phyloP scores from a whole-genome alignment of 441 rosid species.

The Populus hybrid region DNA sequence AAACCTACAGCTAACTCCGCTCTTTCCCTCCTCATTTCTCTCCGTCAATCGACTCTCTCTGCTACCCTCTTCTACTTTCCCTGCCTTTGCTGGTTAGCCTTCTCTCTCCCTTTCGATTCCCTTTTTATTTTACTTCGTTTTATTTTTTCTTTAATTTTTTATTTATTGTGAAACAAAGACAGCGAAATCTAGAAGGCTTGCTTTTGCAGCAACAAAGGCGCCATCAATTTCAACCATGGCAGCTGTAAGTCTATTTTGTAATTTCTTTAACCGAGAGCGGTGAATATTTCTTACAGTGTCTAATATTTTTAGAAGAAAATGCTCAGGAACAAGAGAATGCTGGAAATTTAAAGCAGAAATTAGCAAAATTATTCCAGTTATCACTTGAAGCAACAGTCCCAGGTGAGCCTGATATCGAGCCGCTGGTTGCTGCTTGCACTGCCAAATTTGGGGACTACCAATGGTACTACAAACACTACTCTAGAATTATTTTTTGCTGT shows the following conservation, averaged over 20 bases:
- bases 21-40: not conserved
- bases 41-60: not conserved
- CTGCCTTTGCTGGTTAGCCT: not conserved
- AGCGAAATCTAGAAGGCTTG: constrained; percentile 43
- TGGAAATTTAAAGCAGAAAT: constrained; percentile 56
- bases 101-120: not conserved
- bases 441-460: constrained; percentile 85
- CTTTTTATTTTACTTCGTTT: not conserved
- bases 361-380: constrained; percentile 55
- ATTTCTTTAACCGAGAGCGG: not conserved
- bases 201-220: constrained; percentile 31
- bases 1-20: not conserved
- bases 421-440: constrained; percentile 59
- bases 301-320: constrained; percentile 7
- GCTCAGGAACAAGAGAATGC: constrained; percentile 47
- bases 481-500: not conserved
- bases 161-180: not conserved
- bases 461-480: constrained; percentile 43
- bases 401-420: constrained; percentile 52
- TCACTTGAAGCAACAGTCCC: constrained; percentile 62
- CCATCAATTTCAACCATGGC: constrained; percentile 61
- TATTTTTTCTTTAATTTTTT: not conserved
- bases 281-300: not conserved
- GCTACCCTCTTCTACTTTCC: not conserved
- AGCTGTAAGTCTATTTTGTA: constrained; percentile 36